Evolutionary conservation across 2,329 filamentous ascomycete species (phyloP).

Genomic region (Colletotrichum eleusines): DNA sequence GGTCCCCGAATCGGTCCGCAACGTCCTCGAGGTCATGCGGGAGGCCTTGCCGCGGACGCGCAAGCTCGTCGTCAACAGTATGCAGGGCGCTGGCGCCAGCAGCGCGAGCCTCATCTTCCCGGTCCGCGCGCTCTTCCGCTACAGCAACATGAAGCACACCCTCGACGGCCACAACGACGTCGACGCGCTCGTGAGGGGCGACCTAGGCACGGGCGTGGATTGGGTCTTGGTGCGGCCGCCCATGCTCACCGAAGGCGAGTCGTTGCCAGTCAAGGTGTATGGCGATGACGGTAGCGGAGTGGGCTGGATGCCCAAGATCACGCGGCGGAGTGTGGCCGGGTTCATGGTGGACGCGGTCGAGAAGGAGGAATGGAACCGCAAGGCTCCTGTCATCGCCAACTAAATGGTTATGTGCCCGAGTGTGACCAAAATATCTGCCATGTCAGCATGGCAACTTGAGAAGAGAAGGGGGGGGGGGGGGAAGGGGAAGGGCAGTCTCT

Average conservation of each 20-base stretch:
- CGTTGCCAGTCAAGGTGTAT: slow-evolving; percentile 53
- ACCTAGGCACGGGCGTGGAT: slow-evolving; percentile 46
- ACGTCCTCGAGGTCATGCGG: slow-evolving; percentile 51
- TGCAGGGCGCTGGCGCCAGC: slow-evolving; percentile 62
- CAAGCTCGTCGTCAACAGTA: slow-evolving; percentile 63
- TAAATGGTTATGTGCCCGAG: slow-evolving; percentile 45
- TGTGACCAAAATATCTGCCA: neutral
- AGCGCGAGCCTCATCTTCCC: slow-evolving; percentile 55
- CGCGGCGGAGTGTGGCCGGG: slow-evolving; percentile 57
- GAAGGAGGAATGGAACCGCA: slow-evolving; percentile 55
- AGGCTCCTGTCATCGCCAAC: slow-evolving; percentile 61
- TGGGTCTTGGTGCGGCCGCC: slow-evolving; percentile 60
- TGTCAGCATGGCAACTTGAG: neutral
- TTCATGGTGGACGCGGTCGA: slow-evolving; percentile 60
- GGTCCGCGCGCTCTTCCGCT: slow-evolving; percentile 58
- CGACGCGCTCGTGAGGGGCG: slow-evolving; percentile 54
- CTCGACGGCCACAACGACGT: slow-evolving; percentile 62
- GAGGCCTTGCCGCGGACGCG: slow-evolving; percentile 43
- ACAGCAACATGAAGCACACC: slow-evolving; percentile 60
- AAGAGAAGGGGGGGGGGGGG: no score
- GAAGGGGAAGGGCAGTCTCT: neutral
- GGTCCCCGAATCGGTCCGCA: slow-evolving; percentile 58
- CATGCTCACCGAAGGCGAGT: slow-evolving; percentile 56
- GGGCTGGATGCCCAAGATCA: slow-evolving; percentile 54
- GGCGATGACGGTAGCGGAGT: slow-evolving; percentile 57